Conservation (phyloP, 345 rosid species). For the Moringa oleifera region DNA sequence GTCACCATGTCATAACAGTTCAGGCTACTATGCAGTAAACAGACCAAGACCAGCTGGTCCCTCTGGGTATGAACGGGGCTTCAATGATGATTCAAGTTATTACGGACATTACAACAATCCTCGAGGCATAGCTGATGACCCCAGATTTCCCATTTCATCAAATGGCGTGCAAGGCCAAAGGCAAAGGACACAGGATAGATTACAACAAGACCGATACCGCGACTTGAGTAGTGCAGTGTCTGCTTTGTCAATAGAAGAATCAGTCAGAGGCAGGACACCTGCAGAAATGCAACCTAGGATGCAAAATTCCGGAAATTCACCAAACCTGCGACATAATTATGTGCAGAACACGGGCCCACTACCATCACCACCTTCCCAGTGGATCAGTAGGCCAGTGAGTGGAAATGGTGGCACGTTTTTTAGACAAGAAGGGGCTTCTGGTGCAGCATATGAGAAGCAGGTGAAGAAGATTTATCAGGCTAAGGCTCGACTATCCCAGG, state of each 20-base stretch:
- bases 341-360: slow-evolving; percentile 33
- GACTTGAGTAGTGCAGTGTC: slow-evolving; percentile 49
- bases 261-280: slow-evolving; percentile 28
- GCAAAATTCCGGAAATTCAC: slow-evolving; percentile 27
- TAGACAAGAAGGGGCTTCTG: slow-evolving; percentile 31
- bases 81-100: slow-evolving; percentile 35
- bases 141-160: slow-evolving; percentile 33
- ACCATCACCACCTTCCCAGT: slow-evolving; percentile 63
- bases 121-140: slow-evolving; percentile 33
- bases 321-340: slow-evolving; percentile 25
- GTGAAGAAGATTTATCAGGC: slow-evolving; percentile 54
- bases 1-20: slow-evolving; percentile 30
- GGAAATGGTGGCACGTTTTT: slow-evolving; percentile 30
- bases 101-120: slow-evolving; percentile 37
- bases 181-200: slow-evolving; percentile 38
- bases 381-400: slow-evolving; percentile 38
- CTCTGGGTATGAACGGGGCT: slow-evolving; percentile 49
- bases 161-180: slow-evolving; percentile 44
- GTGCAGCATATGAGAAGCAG: slow-evolving; percentile 42
- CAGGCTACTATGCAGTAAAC: slow-evolving; percentile 32
- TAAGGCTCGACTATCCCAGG: slow-evolving; percentile 33
- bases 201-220: slow-evolving; percentile 37
- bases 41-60: slow-evolving; percentile 56
- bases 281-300: slow-evolving; percentile 17
- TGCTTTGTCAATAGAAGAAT: slow-evolving; percentile 47